These are phyloP conservation scores for Colletotrichum tanaceti DNA, from an alignment of 2,329 filamentous ascomycete species.

Conservation along the genomic window DNA sequence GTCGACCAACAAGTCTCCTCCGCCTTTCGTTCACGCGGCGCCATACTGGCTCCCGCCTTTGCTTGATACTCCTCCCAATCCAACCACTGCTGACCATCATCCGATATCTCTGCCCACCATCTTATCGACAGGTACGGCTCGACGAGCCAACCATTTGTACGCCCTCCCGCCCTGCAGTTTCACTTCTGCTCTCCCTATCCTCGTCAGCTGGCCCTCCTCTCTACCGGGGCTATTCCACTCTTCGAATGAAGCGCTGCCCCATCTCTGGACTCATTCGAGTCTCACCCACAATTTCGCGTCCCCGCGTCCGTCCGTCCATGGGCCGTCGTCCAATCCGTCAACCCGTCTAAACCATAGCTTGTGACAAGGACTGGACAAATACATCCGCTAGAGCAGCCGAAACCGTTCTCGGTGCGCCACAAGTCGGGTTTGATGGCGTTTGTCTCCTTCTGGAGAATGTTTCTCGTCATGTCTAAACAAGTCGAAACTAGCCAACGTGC, in stretches of 20 bases:
- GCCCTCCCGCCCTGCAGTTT: conserved; percentile 31
- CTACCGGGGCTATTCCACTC: conserved; percentile 27
- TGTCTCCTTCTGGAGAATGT: neutral
- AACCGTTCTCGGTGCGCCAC: conserved; percentile 5
- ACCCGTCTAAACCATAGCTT: conserved; percentile 19
- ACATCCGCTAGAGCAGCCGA: neutral
- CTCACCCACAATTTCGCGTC: conserved; percentile 24
- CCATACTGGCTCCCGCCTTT: conserved; percentile 17
- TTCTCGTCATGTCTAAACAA: neutral
- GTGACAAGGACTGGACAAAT: conserved; percentile 9
- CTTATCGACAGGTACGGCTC: conserved; percentile 20
- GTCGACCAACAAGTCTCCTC: conserved; percentile 23
- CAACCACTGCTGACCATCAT: conserved; percentile 19
- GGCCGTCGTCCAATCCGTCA: conserved; percentile 27
- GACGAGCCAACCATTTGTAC: conserved; percentile 28
- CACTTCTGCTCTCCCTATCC: conserved; percentile 28
- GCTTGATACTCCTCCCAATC: conserved; percentile 9
- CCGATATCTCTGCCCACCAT: conserved; percentile 28
- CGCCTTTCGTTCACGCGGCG: neutral
- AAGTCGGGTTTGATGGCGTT: neutral
- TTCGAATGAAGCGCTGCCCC: conserved; percentile 36
- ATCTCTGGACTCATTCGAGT: conserved; percentile 20
- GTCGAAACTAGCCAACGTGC: neutral
- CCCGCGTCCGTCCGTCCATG: conserved; percentile 8
- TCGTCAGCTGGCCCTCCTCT: conserved; percentile 31